Evolutionary conservation across 148 eudicot species (phyloP).

Genomic region (Chenopodium album): DNA sequence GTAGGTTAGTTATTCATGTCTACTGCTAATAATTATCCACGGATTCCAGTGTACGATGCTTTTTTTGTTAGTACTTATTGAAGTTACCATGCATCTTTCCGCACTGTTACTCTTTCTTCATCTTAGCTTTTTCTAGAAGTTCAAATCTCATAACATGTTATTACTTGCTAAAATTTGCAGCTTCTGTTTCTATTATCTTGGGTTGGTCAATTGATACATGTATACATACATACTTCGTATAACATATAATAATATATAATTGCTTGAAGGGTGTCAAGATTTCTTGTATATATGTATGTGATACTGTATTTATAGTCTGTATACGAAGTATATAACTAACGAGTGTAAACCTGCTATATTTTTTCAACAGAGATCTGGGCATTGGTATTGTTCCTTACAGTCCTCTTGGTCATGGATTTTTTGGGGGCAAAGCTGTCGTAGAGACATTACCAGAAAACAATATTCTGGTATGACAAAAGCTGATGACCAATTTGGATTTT

Average conservation of each 20-base stretch:
- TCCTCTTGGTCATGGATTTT: constrained; percentile 74
- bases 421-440: constrained; percentile 68
- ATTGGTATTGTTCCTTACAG: constrained; percentile 75
- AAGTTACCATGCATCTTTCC: not conserved
- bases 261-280: not conserved
- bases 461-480: constrained; percentile 42
- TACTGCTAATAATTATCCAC: not conserved
- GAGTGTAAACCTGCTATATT: not conserved
- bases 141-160: not conserved
- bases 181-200: not conserved
- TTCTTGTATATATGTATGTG: not conserved
- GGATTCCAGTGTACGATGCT: not conserved
- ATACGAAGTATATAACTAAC: not conserved
- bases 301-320: not conserved
- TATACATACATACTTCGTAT: not conserved
- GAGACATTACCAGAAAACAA: constrained; percentile 55
- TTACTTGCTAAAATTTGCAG: not conserved
- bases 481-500: not conserved
- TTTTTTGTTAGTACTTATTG: not conserved
- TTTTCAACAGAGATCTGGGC: constrained; percentile 62
- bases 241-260: no score
- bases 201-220: not conserved
- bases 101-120: not conserved
- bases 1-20: constrained; percentile 57
- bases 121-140: not conserved